Evolutionary conservation across 2,329 filamentous ascomycete species (phyloP).

Genomic region (Fusarium nanum): DNA sequence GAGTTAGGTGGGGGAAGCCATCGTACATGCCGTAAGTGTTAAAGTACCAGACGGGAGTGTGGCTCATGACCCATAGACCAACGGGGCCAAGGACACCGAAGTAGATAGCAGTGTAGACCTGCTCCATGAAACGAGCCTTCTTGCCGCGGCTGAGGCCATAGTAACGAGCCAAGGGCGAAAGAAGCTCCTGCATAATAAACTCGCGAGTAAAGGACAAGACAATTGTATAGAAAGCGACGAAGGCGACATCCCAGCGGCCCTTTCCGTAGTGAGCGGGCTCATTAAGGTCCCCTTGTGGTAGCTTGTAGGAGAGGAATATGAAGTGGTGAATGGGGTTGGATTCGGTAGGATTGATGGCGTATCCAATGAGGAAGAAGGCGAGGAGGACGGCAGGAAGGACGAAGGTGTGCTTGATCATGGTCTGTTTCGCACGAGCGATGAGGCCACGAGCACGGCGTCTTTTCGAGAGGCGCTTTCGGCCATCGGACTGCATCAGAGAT

Average conservation of each 20-base stretch:
- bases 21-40: conserved; percentile 93
- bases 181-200: conserved; percentile 92
- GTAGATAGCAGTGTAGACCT: conserved; percentile 93
- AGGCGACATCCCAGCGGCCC: conserved; percentile 85
- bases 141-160: conserved; percentile 81
- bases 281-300: conserved; percentile 61
- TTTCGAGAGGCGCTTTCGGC: conserved; percentile 61
- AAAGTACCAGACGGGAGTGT: conserved; percentile 96
- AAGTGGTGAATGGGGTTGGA: conserved; percentile 84
- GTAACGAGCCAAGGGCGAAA: conserved; percentile 78
- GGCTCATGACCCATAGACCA: conserved; percentile 90
- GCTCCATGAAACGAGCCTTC: conserved; percentile 94
- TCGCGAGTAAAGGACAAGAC: conserved; percentile 94
- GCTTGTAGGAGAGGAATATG: conserved; percentile 89
- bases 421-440: conserved; percentile 61
- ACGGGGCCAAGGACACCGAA: conserved; percentile 84
- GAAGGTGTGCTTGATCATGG: conserved; percentile 71
- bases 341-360: conserved; percentile 79
- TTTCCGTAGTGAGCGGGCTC: conserved; percentile 82
- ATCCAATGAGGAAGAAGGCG: conserved; percentile 71
- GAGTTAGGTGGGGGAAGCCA: conserved; percentile 83
- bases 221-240: conserved; percentile 89
- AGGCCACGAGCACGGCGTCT: conserved; percentile 66
- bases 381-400: conserved; percentile 76
- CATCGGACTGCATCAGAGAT: conserved; percentile 34